Evolutionary conservation across 2,329 filamentous ascomycete genomes (phyloP).

Genomic region (Ambrosiella beaveri): DNA sequence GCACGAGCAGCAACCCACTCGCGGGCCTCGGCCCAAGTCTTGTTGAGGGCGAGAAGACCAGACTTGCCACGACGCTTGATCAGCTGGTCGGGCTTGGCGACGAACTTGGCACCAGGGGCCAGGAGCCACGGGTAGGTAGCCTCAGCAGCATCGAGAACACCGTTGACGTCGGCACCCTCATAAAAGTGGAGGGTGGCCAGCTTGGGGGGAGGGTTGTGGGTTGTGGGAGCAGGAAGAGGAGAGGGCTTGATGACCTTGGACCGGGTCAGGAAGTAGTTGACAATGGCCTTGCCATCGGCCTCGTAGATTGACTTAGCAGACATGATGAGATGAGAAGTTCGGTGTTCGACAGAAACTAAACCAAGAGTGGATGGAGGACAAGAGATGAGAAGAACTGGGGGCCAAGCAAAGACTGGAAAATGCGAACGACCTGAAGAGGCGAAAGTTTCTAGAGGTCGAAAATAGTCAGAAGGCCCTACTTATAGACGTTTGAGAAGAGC

Average conservation of each 20-base stretch:
- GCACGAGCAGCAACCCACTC: slow-evolving; percentile 88
- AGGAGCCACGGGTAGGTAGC: slow-evolving; percentile 93
- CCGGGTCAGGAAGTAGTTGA: slow-evolving; percentile 99
- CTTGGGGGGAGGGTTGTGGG: slow-evolving; percentile 83
- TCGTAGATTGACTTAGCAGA: slow-evolving; percentile 85
- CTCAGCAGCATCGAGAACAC: slow-evolving; percentile 88
- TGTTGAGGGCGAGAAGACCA: slow-evolving; percentile 88
- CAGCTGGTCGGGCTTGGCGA: slow-evolving; percentile 97
- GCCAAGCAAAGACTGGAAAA: neutral
- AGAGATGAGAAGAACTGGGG: slow-evolving; percentile 1
- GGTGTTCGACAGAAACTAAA: neutral
- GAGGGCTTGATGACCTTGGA: slow-evolving; percentile 95
- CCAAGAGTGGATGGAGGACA: neutral
- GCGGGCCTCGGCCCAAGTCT: slow-evolving; percentile 85
- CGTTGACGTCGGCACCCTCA: slow-evolving; percentile 65
- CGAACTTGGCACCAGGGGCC: slow-evolving; percentile 68
- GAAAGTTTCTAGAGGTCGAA: neutral
- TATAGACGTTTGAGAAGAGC: neutral
- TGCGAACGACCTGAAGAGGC: neutral
- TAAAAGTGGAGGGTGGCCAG: slow-evolving; percentile 87
- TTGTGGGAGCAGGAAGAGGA: slow-evolving; percentile 65
- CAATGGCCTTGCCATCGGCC: slow-evolving; percentile 99
- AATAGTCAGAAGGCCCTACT: slow-evolving; percentile 7
- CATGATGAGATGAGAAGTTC: slow-evolving; percentile 17
- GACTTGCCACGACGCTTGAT: slow-evolving; percentile 99